phyloP scores from a whole-genome alignment of 257 asterid species.

The Primulina tabacum region DNA sequence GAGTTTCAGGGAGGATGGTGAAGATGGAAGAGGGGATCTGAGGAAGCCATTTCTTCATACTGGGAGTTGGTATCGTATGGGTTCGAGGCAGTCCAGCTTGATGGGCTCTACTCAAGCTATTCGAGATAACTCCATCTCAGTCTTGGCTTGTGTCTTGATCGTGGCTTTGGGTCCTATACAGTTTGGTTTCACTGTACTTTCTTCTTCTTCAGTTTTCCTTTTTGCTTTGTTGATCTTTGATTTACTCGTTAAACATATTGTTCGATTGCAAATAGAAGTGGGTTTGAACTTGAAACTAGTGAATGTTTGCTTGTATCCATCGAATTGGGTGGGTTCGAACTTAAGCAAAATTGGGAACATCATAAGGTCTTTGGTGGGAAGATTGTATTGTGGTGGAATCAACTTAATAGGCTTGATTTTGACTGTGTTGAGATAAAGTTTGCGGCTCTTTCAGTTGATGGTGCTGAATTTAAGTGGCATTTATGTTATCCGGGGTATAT shows the following conservation, averaged over 20 bases:
- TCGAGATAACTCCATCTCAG: conserved; percentile 51
- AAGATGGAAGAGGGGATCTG: conserved; percentile 61
- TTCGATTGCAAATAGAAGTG: conserved; percentile 22
- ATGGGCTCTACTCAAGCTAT: conserved; percentile 52
- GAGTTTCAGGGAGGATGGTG: conserved; percentile 83
- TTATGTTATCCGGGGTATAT: neutral
- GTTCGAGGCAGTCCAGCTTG: conserved; percentile 59
- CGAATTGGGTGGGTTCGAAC: neutral
- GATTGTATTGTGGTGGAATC: conserved; percentile 1
- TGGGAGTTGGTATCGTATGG: conserved; percentile 72
- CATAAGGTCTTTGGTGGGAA: neutral
- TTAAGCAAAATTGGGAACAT: neutral
- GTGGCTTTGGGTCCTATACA: conserved; percentile 70
- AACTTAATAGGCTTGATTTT: conserved; percentile 6
- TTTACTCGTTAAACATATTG: conserved; percentile 3
- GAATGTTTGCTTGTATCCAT: conserved; percentile 3
- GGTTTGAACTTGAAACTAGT: conserved; percentile 9
- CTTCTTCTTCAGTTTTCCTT: conserved; percentile 5
- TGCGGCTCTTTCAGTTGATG: conserved; percentile 11
- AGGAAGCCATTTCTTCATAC: conserved; percentile 64
- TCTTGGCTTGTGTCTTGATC: conserved; percentile 57
- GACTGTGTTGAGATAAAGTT: conserved; percentile 14
- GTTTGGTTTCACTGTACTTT: conserved; percentile 61
- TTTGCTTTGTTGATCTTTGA: neutral
- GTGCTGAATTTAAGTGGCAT: conserved; percentile 1